Percentiles rank a stretch among this genome's conserved stretches.
These are phyloP conservation scores for Penstemon newberryi DNA, from an alignment of 257 asterid genomes.

Conservation along the genomic window DNA sequence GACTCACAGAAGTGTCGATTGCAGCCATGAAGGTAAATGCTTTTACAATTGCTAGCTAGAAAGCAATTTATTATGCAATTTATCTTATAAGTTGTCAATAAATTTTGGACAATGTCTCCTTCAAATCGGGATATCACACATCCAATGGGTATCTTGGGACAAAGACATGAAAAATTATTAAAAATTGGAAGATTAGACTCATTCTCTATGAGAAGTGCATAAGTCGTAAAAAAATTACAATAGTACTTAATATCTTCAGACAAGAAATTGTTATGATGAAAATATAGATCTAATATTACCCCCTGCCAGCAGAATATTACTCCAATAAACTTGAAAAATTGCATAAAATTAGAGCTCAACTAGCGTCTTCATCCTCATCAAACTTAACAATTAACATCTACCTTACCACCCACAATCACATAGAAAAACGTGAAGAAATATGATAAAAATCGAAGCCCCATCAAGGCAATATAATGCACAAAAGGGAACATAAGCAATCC, in stretches of 20 bases:
- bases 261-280: neutral
- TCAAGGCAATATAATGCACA: neutral
- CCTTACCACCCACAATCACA: neutral
- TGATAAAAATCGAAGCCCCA: neutral
- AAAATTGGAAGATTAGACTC: neutral
- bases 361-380: neutral
- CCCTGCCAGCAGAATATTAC: neutral
- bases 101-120: neutral
- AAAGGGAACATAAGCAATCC: conserved; percentile 5
- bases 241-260: neutral
- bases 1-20: neutral
- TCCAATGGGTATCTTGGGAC: neutral
- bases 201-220: neutral
- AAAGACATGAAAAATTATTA: neutral
- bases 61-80: neutral
- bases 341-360: neutral
- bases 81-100: too few species aligned
- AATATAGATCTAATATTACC: neutral
- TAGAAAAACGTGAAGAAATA: neutral
- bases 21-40: neutral
- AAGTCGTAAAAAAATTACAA: neutral
- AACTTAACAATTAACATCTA: neutral
- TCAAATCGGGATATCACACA: neutral
- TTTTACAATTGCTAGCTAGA: neutral
- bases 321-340: too few species aligned